Percentiles rank a stretch among this genome's conserved stretches.
These are phyloP conservation scores for Claviceps lovelessii DNA, from an alignment of 2,329 filamentous ascomycete species.

Conservation along the genomic window DNA sequence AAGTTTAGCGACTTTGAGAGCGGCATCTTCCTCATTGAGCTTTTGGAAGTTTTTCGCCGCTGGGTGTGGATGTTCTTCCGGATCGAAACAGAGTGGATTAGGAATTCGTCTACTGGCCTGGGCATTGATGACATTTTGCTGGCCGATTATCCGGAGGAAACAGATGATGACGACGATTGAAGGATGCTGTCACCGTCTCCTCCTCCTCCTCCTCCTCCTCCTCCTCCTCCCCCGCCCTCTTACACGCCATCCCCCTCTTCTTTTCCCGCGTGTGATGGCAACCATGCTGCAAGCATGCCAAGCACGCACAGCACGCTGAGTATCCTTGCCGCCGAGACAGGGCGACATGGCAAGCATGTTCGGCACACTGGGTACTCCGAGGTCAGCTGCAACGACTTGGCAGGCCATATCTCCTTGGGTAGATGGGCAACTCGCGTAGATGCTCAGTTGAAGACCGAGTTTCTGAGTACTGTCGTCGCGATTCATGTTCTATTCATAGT, in stretches of 20 bases:
- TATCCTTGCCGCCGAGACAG: neutral
- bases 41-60: constrained; percentile 71
- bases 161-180: constrained; percentile 29
- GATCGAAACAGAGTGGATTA: constrained; percentile 83
- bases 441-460: neutral
- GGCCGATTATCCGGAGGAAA: constrained; percentile 53
- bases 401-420: neutral
- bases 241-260: too few relatives aligned
- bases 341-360: neutral
- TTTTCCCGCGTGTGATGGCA: neutral
- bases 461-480: neutral
- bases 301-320: neutral
- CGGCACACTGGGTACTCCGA: neutral
- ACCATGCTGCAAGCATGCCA: neutral
- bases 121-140: constrained; percentile 58
- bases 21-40: constrained; percentile 76
- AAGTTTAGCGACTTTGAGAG: constrained; percentile 77
- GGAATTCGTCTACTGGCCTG: constrained; percentile 36
- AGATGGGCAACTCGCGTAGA: neutral
- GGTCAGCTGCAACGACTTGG: neutral
- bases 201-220: neutral
- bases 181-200: neutral
- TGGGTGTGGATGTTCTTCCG: constrained; percentile 98
- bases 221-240: neutral
- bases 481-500: neutral